Base-by-base conservation (phyloP, 106 monocot species). In the Dioscorea dumetorum region DNA sequence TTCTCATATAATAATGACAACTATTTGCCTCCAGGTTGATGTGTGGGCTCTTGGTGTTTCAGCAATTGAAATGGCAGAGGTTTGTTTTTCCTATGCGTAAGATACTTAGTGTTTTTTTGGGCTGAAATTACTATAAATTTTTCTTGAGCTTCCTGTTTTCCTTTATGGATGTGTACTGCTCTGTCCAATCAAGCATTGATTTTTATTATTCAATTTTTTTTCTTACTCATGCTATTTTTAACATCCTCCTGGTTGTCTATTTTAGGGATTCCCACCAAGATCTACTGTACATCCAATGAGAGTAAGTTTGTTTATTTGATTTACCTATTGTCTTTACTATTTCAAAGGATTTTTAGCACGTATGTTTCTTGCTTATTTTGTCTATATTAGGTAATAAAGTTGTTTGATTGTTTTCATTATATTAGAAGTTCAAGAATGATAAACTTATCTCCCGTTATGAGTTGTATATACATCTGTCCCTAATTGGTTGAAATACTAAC, bases 41-140 rank as follows among this genome's bases (percentile, higher is more conserved):
- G 97, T 99, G 20, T 99, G 97, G 97, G 97, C 97, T 70, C 89
- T 99, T 72, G 97, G 97, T 79, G 85, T 99, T 50, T 90, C 97
- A 57, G 97, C 97, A 73, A 92, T 99, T 81, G 97, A 99, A 66
- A 99, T 99, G 97, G 97, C 97, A 70, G 97, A 99, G 92, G 97
- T 99, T 70, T 17, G 49, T 73, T 66, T 63, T 13, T 48, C 73
- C 48, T 68, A 24, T 71, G 22, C 49, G 23, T 76, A 49, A 28
- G 28, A 28, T 28, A 28, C 1, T 28, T 28, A 3, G 28, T 1
- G 28, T 28, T 28, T 28, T 28, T 58, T 70, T 50, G 59, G 41
- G 41, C 41, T 21, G 1, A 23, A 32, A 18, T 8, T 61, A 22
- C 24, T 18, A 54, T 41, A 20, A 21, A 33, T 1, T 51, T 61